A percentile compares a stretch with the other conserved stretches of the same genome.
These are phyloP conservation scores for Oryza rufipogon DNA, from an alignment of 176 grass and related monocot genomes.

Conservation along the genomic window DNA sequence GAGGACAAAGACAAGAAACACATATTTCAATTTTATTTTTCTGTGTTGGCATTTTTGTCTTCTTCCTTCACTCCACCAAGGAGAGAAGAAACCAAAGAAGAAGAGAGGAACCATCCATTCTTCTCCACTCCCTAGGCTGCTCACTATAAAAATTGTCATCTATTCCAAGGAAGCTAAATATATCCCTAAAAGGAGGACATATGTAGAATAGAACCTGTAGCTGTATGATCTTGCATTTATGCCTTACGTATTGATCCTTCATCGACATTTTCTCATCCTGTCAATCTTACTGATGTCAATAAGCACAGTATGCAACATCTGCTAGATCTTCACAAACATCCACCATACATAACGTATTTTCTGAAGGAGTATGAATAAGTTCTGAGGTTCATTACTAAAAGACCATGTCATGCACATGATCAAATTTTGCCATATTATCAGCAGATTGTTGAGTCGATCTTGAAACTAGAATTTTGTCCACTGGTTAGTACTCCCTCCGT, in stretches of 20 bases:
- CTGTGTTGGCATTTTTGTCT: constrained; percentile 42
- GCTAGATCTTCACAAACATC: constrained; percentile 20
- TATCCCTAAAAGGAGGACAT: constrained; percentile 35
- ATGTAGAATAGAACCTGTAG: constrained; percentile 20
- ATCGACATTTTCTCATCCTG: constrained; percentile 11
- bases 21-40: constrained; percentile 18
- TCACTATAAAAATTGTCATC: constrained; percentile 31
- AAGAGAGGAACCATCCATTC: constrained; percentile 29
- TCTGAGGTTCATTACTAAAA: not conserved
- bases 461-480: not conserved
- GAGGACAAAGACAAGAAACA: constrained; percentile 38
- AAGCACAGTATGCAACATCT: constrained; percentile 13
- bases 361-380: not conserved
- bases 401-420: not conserved
- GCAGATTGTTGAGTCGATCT: not conserved
- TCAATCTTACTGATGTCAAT: constrained; percentile 6
- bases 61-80: constrained; percentile 45
- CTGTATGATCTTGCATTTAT: not conserved
- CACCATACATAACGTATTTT: not conserved
- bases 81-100: constrained; percentile 60
- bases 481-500: not conserved
- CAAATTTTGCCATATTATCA: not conserved
- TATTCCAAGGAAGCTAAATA: constrained; percentile 50
- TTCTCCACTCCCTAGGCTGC: constrained; percentile 49
- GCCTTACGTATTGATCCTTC: constrained; percentile 22